Base-by-base conservation (phyloP, 345 rosid genomes). In the Heritiera fomes region DNA sequence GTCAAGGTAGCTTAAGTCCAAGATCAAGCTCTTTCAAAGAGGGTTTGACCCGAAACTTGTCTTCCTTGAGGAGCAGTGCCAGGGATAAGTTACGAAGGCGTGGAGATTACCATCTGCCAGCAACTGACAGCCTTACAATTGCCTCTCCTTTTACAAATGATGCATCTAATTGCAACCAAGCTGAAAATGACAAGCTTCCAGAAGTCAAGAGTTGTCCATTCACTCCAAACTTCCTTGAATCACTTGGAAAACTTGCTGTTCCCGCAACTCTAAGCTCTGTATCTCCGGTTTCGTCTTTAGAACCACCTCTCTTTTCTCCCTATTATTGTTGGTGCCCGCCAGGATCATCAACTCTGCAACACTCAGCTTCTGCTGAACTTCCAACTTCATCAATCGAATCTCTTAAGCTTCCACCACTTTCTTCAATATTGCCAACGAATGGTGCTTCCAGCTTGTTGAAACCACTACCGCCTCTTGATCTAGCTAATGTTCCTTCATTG, bases 311-410 rank as follows among this genome's bases (percentile, higher is more conserved):
- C 7, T 86, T 88, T 80, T 85, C 99, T 69, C 99, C 99, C 10
- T 87, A 90, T 78, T 96, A 94, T 83, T 92, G 97, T 79, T 91
- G 97, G 97, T 96, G 99, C 75, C 97, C 98, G 34, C 88, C 86
- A 38, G 88, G 85, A 81, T 71, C 89, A 40, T 80, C 97, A 59
- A 61, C 87, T 8, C 74, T 84, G 13, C 93, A 90, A 65, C 82
- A 61, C 45, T 47, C 89, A 1, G 78, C 81, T 52, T 73, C 82
- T n/a, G 80, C 86, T 13, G 86, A 86, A 50, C 74, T 78, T 68
- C 81, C 90, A 32, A 67, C 81, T 76, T 77, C 91, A 40, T 78
- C 91, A 10, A 82, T 80, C 20, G 91, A 87, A 80, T 82, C 83
- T 78, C 88, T 90, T 78, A 80, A 77, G 38, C 87, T 92, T 45